Evolutionary conservation across 352 stramenopile species (phyloP).

Genomic region (Lagenidium giganteum): DNA sequence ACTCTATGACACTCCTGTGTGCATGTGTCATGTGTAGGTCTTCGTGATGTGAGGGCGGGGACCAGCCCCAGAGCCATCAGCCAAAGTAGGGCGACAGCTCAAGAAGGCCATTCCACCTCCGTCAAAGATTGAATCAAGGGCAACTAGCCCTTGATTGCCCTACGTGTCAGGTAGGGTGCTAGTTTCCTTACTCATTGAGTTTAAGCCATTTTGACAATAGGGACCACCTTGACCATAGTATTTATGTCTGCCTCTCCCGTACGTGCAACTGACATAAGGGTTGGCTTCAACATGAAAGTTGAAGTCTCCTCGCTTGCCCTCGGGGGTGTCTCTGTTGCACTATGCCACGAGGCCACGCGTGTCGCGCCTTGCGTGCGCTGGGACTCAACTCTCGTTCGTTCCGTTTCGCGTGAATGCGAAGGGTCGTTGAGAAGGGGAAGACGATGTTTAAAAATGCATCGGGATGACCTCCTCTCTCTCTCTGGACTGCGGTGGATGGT

Average conservation of each 20-base stretch:
- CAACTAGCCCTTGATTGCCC: constrained; percentile 38
- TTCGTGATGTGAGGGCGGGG: constrained; percentile 8
- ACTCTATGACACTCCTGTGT: too few relatives aligned
- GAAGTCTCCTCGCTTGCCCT: too few relatives aligned
- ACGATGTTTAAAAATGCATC: too few relatives aligned
- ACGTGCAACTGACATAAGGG: constrained; percentile 2
- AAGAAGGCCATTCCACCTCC: constrained; percentile 72
- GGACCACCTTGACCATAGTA: not conserved
- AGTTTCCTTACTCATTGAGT: constrained; percentile 93
- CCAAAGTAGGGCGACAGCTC: constrained; percentile 26
- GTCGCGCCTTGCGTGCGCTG: not conserved
- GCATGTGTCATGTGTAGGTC: not conserved
- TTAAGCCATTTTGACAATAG: constrained; percentile 53
- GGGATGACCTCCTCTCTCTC: too few relatives aligned
- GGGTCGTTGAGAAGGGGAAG: too few relatives aligned
- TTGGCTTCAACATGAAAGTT: too few relatives aligned
- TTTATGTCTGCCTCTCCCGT: constrained; percentile 4
- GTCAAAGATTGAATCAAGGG: constrained; percentile 65
- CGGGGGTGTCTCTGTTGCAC: not conserved
- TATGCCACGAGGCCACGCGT: too few relatives aligned
- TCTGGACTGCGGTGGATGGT: too few relatives aligned
- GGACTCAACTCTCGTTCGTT: not conserved
- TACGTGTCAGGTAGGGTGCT: constrained; percentile 86
- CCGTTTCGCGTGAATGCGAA: too few relatives aligned
- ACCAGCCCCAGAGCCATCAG: constrained; percentile 19